These are phyloP conservation scores for Backusella sp. DNA, from an alignment of 192 early-diverging fungal genomes.

Conservation along the genomic window DNA sequence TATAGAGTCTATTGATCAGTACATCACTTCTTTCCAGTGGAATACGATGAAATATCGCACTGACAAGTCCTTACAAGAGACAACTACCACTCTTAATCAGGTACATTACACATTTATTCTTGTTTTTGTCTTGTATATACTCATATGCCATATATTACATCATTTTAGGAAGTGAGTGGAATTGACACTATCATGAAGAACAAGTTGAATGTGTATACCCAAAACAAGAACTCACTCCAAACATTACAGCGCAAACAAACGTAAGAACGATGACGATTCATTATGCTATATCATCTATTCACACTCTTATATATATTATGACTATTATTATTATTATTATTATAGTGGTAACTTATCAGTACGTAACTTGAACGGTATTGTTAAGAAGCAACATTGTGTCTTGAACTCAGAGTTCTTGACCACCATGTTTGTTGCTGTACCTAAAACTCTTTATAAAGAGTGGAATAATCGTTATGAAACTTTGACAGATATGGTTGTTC, in stretches of 20 bases:
- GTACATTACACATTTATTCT: conserved; percentile 36
- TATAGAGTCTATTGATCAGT: conserved; percentile 84
- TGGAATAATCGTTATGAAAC: conserved; percentile 90
- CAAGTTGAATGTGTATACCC: conserved; percentile 85
- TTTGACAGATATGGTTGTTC: conserved; percentile 93
- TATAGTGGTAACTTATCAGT: conserved; percentile 88
- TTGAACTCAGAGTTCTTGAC: conserved; percentile 92
- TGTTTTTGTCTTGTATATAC: background rate
- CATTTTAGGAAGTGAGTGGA: conserved; percentile 73
- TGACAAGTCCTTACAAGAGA: conserved; percentile 89
- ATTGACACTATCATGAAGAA: conserved; percentile 91
- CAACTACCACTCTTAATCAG: conserved; percentile 75
- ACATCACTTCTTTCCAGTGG: conserved; percentile 88
- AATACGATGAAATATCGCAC: conserved; percentile 95
- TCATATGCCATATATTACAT: background rate
- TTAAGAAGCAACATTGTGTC: conserved; percentile 90
- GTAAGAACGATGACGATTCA: conserved; percentile 41
- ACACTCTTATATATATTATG: background rate
- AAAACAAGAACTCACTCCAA: conserved; percentile 77
- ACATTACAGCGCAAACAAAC: conserved; percentile 81
- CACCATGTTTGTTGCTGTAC: conserved; percentile 93
- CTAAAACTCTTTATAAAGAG: conserved; percentile 66
- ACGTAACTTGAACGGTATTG: conserved; percentile 78
- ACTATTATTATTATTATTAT: background rate
- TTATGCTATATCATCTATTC: background rate